Base-by-base conservation (phyloP, 2,329 filamentous ascomycete species). In the Venturia asperata region DNA sequence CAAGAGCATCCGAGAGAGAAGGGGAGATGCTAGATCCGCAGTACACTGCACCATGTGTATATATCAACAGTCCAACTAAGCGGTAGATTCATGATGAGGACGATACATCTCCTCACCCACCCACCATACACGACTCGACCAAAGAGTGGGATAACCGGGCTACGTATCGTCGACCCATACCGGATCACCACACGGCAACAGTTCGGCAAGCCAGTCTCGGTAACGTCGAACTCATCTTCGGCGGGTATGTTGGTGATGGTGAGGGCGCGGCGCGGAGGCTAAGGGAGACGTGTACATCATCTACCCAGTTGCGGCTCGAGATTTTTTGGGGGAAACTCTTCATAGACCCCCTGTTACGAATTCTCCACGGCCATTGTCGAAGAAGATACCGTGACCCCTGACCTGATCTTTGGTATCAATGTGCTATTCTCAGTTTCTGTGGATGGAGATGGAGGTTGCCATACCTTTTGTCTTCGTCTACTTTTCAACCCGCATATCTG, bases 241-340 rank as follows among this genome's bases (percentile, higher is more conserved):
- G 2, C 87, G 7, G 68, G 61, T 10, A 75, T 81, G 0, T 80
- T 82, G 0, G 88, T 87, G 1, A 79, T 76, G 41, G 85, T 81
- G 0, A 90, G 78, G 0, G 87, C 82, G 5, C 86, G 84, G 66
- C n/a, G n/a, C n/a, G n/a, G n/a, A 92, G 80, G 70, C 92, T 88
- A 72, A 92, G 88, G 74, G 92, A 91, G 1, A 91, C 80, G n/a
- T 84, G 82, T 15, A 90, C 82, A 41, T 88, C 85, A n/a, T n/a
- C n/a, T n/a, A n/a, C n/a, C n/a, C 0, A 88, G 87, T 6, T 83
- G 78, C 0, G 86, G 83, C 61, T 83, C 83, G 67, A 92, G 87
- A n/a, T n/a, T n/a, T 71, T 91, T 91, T 63, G 81, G 83, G 13
- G 90, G 79, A 71, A 91, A 92, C 64, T 92, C 87, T 3, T 85